Conservation (phyloP, 169 alveolate species). For the Amoebophrya sp. region DNA sequence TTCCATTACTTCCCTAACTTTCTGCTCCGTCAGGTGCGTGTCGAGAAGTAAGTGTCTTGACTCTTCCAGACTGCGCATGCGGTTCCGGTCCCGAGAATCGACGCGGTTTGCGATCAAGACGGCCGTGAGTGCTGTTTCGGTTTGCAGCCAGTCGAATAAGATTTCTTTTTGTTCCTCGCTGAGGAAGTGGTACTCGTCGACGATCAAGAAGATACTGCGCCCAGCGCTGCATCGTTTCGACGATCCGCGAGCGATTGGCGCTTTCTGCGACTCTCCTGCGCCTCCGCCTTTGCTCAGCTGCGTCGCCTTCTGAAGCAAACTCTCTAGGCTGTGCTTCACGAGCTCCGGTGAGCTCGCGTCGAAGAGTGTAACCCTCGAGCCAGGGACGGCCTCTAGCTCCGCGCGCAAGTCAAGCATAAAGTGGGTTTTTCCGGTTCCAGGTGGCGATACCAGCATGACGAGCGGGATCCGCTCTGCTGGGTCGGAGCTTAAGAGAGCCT, state of each 20-base stretch:
- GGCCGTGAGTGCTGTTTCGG: not conserved
- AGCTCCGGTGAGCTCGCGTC: no score
- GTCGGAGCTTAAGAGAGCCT: not conserved
- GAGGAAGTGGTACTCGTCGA: conserved; percentile 8
- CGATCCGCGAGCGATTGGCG: no score
- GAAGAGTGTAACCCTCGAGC: no score
- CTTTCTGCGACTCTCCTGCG: no score
- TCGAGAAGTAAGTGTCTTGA: not conserved
- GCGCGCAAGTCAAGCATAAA: not conserved
- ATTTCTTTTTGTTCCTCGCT: not conserved
- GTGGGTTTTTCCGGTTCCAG: not conserved
- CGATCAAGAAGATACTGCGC: not conserved
- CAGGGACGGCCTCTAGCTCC: not conserved
- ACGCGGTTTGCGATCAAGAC: conserved; percentile 26
- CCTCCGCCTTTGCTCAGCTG: no score
- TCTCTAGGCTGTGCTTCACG: no score
- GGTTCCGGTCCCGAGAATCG: not conserved
- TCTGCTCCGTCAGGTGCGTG: not conserved
- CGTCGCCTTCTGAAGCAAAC: no score
- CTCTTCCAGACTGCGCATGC: no score
- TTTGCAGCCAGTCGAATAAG: not conserved
- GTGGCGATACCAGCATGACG: no score
- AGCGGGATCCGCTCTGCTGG: not conserved
- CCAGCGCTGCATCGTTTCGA: no score
- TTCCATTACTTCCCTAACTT: not conserved